Base-by-base conservation (phyloP, 495 filamentous ascomycete species). In the Podospora conica region DNA sequence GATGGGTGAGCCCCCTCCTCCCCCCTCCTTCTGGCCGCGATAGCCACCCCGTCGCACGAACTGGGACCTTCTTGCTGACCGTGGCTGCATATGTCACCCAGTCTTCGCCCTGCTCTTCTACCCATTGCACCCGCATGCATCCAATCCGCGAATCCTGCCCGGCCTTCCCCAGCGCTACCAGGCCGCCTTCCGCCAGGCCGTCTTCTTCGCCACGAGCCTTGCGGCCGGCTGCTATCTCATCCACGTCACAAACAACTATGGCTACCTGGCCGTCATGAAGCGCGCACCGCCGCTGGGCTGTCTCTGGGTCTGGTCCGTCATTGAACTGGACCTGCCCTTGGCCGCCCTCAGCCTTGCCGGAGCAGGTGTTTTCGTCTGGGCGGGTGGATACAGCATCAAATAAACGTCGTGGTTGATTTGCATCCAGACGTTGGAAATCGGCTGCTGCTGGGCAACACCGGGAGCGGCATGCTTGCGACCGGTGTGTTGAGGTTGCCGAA, bases 181-280 rank as follows among this genome's bases (percentile, higher is more conserved):
- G 66, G 64, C 74, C 23, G 65, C 77, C 4, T 70, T 86, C 10
- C 83, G 81, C 25, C 89, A 93, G 69, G 10, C 82, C 3, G 77
- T 91, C 60, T 91, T 91, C 77, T 81, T 89, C 55, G 66, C 66
- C 12, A 73, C 80, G 21, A 82, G 85, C 58, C 68, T 87, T 9
- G 74, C 60, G 11, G 80, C 85, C 0, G 95, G 95, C 7, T 88
- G 84, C 74, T 92, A 91, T 75, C 80, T 97, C 48, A 88, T 98
- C 48, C 79, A 88, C 64, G 87, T 92, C 21, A 91, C 90, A 5
- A 98, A 97, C 72, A 82, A 77, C 28, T 83, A 87, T 61, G 86
- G 87, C 0, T 97, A 97, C 70, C 88, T 92, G 72, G 90, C 87
- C 11, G 87, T 96, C 3, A 94, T 98, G 95, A 96, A 96, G 80